Percentiles rank a stretch among this genome's conserved stretches.
These are phyloP conservation scores for Polygonum aviculare DNA, from an alignment of 148 eudicot genomes.

Conservation along the genomic window DNA sequence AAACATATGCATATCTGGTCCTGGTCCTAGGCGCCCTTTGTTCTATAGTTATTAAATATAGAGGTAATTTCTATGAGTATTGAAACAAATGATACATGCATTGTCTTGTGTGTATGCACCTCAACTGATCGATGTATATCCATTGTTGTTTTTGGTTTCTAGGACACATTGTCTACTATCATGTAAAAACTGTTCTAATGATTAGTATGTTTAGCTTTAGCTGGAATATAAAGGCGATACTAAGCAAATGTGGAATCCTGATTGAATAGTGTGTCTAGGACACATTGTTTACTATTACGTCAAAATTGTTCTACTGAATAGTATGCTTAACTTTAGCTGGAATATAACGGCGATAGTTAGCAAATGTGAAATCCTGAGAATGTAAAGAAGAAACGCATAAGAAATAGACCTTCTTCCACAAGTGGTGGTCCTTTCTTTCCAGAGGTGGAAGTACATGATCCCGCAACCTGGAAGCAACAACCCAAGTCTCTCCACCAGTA, in stretches of 20 bases:
- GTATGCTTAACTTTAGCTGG: neutral
- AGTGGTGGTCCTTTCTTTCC: constrained; percentile 66
- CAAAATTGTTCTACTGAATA: neutral
- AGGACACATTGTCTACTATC: neutral
- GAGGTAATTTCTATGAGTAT: neutral
- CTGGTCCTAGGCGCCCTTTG: neutral
- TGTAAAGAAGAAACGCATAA: neutral
- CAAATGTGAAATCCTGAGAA: neutral
- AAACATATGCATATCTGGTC: neutral
- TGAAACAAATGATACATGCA: constrained; percentile 1
- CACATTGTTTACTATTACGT: neutral
- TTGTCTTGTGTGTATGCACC: neutral
- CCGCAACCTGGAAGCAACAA: constrained; percentile 87
- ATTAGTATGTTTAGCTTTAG: neutral
- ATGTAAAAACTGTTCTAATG: neutral
- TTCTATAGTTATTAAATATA: neutral
- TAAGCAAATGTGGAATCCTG: neutral
- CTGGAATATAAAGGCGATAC: neutral
- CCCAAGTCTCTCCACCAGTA: constrained; percentile 69
- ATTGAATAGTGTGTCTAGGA: neutral
- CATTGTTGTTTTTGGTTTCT: neutral
- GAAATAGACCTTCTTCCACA: constrained; percentile 76
- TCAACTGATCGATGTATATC: neutral
- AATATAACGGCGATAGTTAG: neutral
- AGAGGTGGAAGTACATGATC: constrained; percentile 86